Conservation (phyloP, 495 filamentous ascomycete species). For the Talaromyces liani region DNA sequence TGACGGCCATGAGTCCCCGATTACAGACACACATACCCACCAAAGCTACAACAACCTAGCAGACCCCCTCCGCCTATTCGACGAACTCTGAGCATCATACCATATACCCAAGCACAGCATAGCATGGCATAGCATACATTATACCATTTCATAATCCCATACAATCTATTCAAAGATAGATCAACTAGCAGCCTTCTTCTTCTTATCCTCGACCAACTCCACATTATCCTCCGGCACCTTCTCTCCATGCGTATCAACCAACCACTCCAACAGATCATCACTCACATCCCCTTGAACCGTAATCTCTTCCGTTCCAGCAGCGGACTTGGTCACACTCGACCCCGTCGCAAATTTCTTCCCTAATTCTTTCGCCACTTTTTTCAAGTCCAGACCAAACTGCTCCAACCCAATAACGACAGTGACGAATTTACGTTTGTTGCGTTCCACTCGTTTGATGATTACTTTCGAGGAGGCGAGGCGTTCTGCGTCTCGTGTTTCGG, state of each 20-base stretch:
- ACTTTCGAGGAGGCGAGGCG: slow-evolving; percentile 72
- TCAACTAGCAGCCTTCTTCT: slow-evolving; percentile 55
- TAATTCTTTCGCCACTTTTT: slow-evolving; percentile 60
- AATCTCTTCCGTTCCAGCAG: slow-evolving; percentile 87
- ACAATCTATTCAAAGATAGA: too few relatives aligned
- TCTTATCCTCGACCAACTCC: slow-evolving; percentile 88
- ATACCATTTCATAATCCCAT: background rate
- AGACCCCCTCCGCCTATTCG: background rate
- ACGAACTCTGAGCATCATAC: background rate
- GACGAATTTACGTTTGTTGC: slow-evolving; percentile 95
- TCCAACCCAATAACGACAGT: slow-evolving; percentile 87
- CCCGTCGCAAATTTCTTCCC: slow-evolving; percentile 72
- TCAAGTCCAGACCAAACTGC: slow-evolving; percentile 83
- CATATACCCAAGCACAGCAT: background rate
- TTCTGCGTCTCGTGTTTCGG: slow-evolving; percentile 71
- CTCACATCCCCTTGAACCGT: slow-evolving; percentile 96
- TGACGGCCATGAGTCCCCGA: background rate
- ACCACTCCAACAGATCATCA: slow-evolving; percentile 86
- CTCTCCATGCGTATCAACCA: slow-evolving; percentile 74
- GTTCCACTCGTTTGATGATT: slow-evolving; percentile 90
- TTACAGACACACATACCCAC: background rate
- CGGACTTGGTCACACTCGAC: slow-evolving; percentile 79
- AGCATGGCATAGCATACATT: background rate
- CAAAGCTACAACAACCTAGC: background rate
- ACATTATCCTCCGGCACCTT: slow-evolving; percentile 89